Evolutionary conservation across 257 asterid genomes (phyloP).

Genomic region (Cynanchum wilfordii): DNA sequence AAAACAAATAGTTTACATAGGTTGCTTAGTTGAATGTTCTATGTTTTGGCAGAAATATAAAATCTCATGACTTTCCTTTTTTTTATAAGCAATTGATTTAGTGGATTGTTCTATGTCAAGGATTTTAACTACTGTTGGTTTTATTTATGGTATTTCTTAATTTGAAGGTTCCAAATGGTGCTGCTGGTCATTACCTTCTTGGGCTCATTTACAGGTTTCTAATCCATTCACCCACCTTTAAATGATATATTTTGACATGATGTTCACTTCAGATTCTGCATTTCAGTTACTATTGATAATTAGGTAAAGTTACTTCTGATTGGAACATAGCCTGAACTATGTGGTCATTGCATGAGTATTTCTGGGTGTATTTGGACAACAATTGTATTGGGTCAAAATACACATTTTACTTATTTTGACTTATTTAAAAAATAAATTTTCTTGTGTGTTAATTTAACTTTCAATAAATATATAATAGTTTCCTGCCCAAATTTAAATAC

Average conservation of each 20-base stretch:
- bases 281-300: conserved; percentile 1
- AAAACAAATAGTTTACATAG: background rate
- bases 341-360: background rate
- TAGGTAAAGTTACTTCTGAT: background rate
- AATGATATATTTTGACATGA: conserved; percentile 3
- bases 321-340: background rate
- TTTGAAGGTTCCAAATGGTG: conserved; percentile 93
- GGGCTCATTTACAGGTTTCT: conserved; percentile 90
- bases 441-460: no score
- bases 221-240: conserved; percentile 8
- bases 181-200: conserved; percentile 95
- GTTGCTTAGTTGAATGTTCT: background rate
- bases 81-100: background rate
- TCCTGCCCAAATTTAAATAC: no score
- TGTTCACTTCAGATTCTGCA: background rate
- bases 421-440: no score
- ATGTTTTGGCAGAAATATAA: background rate
- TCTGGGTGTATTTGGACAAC: no score
- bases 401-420: no score
- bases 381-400: no score
- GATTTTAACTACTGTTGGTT: conserved; percentile 15
- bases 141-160: conserved; percentile 14
- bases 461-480: no score
- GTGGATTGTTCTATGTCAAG: conserved; percentile 1
- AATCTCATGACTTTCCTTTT: background rate